Evolutionary conservation across 345 rosid species (phyloP), one percentile per base, ranked within the genome.

Genomic region (Gossypium thurberi): DNA sequence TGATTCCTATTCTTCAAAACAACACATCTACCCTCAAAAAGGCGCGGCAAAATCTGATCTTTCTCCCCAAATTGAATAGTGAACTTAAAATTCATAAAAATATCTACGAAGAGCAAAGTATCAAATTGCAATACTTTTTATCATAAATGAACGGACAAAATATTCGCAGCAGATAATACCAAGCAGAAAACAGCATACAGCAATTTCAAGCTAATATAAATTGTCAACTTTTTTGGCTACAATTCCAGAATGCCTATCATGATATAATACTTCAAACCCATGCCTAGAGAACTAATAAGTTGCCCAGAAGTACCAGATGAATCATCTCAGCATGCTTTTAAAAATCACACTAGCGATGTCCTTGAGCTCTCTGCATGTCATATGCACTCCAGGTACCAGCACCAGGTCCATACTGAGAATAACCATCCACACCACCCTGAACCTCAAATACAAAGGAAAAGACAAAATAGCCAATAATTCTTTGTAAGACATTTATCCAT

Each of bases 361-460:
- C 92, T 80, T 84, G 96, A 75, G 87, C 81, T 74, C 88, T 86
- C 71, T 87, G 93, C 77, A 79, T 77, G 77, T 90, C 93, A 77
- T 87, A 89, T 71, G 85, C 88, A 81, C 84, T 90, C 88, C 91
- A 85, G 74, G 90, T 79, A 68, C 83, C 84, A 79, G 93, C 84
- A 73, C 79, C 90, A 47, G 75, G 86, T 84, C 91, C 98, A 77
- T 85, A 94, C 28, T 88, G 94, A 67, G 93, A 85, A 78, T 84
- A 94, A 78, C 82, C 87, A 83, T 84, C 96, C 68, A 81, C 80
- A 62, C 89, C 87, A 67, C 82, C 82, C 50, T 82, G 97, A 70
- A 78, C 85, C 92, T 89, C 84, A 75, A 79, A 73, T 77, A 62
- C 14, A 52, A 33, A 48, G 6, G 20, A 55, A 55, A 77, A 8